Evolutionary conservation across 495 filamentous ascomycete species (phyloP).

Genomic region (Talaromyces liani): DNA sequence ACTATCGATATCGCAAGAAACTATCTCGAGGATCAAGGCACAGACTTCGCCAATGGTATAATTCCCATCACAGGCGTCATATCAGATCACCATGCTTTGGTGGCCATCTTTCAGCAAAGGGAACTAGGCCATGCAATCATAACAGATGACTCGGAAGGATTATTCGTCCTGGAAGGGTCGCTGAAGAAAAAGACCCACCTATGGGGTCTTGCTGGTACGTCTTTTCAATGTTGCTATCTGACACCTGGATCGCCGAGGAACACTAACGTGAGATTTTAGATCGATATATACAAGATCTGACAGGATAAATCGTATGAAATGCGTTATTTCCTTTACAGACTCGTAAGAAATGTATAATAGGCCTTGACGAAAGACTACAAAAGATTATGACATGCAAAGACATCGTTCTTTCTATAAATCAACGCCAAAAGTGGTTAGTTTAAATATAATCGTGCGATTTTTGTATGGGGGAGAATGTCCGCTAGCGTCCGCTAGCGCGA

Average conservation of each 20-base stretch:
- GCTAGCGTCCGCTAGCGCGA: slow-evolving; percentile 4
- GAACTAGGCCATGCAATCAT: background rate
- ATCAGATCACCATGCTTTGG: background rate
- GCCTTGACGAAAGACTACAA: no score
- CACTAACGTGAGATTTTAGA: background rate
- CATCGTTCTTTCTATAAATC: no score
- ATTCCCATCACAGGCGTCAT: slow-evolving; percentile 1
- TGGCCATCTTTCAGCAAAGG: background rate
- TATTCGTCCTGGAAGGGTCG: background rate
- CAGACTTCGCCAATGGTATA: background rate
- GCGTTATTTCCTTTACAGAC: background rate
- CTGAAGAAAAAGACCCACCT: background rate
- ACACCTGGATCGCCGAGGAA: background rate
- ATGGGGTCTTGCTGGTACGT: slow-evolving; percentile 4
- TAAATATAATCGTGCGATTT: no score
- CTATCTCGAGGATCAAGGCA: background rate
- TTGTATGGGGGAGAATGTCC: no score
- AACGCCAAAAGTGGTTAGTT: no score
- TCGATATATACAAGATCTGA: background rate
- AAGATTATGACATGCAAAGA: no score
- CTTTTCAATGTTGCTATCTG: background rate
- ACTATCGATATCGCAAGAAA: background rate
- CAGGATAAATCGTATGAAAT: background rate
- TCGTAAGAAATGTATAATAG: no score
- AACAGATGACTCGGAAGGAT: background rate